These are phyloP conservation scores for Iberis pinnata DNA, from an alignment of 345 rosid genomes.

Conservation along the genomic window DNA sequence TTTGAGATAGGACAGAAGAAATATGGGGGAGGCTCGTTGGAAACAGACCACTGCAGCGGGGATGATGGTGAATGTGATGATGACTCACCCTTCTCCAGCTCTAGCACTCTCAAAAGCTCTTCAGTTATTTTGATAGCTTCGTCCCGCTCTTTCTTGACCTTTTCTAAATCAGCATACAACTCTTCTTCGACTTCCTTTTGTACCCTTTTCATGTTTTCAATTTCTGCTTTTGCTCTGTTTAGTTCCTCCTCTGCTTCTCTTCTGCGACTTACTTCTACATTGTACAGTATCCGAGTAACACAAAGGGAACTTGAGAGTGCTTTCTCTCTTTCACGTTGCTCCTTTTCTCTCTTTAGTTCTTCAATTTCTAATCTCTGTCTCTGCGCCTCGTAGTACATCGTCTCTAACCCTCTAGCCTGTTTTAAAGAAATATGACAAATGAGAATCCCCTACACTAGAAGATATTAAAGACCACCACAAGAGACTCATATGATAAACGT, in stretches of 20 bases:
- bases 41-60: constrained; percentile 20
- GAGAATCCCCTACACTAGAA: constrained; percentile 5
- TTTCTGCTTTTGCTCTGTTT: constrained; percentile 24
- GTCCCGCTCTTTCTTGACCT: constrained; percentile 29
- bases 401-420: constrained; percentile 18
- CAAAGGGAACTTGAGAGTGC: constrained; percentile 24
- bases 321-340: constrained; percentile 30
- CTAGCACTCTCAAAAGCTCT: constrained; percentile 21
- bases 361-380: constrained; percentile 27
- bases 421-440: constrained; percentile 4
- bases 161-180: constrained; percentile 16
- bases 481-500: constrained; percentile 3
- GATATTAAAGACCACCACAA: constrained; percentile 9
- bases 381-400: constrained; percentile 28
- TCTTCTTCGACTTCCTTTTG: constrained; percentile 30
- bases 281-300: constrained; percentile 28
- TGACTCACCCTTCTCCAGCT: constrained; percentile 20
- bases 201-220: constrained; percentile 22
- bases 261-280: constrained; percentile 23
- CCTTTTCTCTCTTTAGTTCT: constrained; percentile 27
- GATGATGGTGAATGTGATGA: constrained; percentile 27
- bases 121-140: constrained; percentile 25
- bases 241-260: constrained; percentile 22
- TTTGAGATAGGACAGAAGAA: constrained; percentile 39
- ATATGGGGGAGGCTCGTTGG: constrained; percentile 32